Base-by-base conservation (phyloP, 148 eudicot genomes). In the Linanthus parryae region DNA sequence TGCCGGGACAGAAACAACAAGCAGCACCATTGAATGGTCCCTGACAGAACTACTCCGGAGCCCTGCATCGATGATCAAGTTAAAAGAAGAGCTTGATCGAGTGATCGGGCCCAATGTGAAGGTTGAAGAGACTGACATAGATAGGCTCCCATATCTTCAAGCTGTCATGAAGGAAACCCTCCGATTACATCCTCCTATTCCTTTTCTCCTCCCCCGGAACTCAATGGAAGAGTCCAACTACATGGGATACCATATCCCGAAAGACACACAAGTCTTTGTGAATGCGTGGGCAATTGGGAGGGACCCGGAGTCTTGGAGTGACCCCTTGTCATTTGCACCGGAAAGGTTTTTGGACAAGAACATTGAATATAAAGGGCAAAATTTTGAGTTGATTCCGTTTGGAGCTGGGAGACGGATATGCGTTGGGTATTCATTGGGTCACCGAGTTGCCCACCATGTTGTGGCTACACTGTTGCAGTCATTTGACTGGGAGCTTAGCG, bases 1-100 rank as follows among this genome's bases (percentile, higher is more conserved):
- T 0, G 73, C 64, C 0, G 73, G 68, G 4, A 57, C 73, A 10
- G 73, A 69, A 36, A 69, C 74, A 1, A 62, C 68, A 5, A 69
- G 74, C 35, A 62, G 58, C 29, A 57, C 45, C 30, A 58, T 46
- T 1, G 74, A 69, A 37, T 69, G 74, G 74, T 50, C 56, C 1
- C 20, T 69, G 12, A 36, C 63, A 5, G 68, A 63, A 60, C 65
- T 69, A 13, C 43, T 69, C 2, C 55, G 60, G 11, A 38, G 28
- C 44, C 74, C 74, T 1, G 23, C 28, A 5, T 3, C 27, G 16
- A 52, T 69, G 64, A 37, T 2, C 16, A 63, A 63, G 64, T 36
- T 47, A 2, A 45, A 56, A 39, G 64, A 37, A n/a, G 68, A 69
- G 54, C 46, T 69, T 2, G 58, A 43, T 30, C 29, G 25, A 33